Conservation (phyloP, 1,139 yeast genomes). For the Zygosaccharomyces sapae region DNA sequence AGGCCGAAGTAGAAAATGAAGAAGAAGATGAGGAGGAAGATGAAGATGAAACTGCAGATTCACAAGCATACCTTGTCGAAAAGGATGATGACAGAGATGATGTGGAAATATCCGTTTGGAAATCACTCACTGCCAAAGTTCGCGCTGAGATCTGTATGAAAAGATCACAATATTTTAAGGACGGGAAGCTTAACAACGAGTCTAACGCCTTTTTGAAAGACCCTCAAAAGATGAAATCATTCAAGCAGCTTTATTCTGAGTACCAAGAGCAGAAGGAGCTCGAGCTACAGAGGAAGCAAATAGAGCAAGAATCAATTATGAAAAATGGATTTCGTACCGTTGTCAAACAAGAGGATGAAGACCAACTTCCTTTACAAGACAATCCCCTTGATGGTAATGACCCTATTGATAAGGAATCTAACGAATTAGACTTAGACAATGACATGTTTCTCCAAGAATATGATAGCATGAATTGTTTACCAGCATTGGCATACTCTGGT, state of each 20-base stretch:
- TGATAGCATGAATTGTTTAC: slow-evolving; percentile 77
- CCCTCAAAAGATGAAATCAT: slow-evolving; percentile 52
- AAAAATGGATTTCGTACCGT: slow-evolving; percentile 36
- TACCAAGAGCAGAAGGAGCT: slow-evolving; percentile 31
- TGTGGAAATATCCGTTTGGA: slow-evolving; percentile 76
- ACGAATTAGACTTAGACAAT: slow-evolving; percentile 35
- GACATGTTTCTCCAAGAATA: slow-evolving; percentile 68
- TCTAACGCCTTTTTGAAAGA: slow-evolving; percentile 65
- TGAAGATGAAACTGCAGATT: slow-evolving; percentile 29
- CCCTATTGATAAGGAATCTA: slow-evolving; percentile 24
- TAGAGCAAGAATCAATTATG: slow-evolving; percentile 34
- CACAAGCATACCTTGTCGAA: slow-evolving; percentile 37
- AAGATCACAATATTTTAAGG: slow-evolving; percentile 63
- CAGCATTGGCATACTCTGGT: slow-evolving; percentile 58
- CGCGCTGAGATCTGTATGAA: slow-evolving; percentile 71
- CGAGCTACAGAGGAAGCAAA: slow-evolving; percentile 26
- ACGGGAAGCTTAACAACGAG: slow-evolving; percentile 52
- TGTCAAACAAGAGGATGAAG: slow-evolving; percentile 28
- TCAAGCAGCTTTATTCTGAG: slow-evolving; percentile 31
- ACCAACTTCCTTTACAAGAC: slow-evolving; percentile 11
- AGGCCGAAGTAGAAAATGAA: slow-evolving; percentile 18
- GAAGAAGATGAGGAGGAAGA: slow-evolving; percentile 35
- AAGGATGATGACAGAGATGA: slow-evolving; percentile 57
- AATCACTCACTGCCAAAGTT: slow-evolving; percentile 69
- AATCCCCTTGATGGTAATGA: slow-evolving; percentile 18